phyloP scores from a whole-genome alignment of 306 rosid genomes.

The Gastrolobium bilobum region DNA sequence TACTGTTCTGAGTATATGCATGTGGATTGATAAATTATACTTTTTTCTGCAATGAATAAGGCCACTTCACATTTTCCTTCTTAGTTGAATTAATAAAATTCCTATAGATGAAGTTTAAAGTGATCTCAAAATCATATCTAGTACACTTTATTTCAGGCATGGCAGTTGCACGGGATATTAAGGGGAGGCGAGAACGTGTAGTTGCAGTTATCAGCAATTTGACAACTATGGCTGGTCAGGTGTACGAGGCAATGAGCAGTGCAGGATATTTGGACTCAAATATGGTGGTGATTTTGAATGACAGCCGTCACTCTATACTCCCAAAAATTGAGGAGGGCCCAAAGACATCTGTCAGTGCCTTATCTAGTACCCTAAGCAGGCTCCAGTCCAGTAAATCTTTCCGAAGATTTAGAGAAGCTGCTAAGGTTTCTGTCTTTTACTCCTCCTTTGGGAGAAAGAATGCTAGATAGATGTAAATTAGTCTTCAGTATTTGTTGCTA shows the following conservation, averaged over 20 bases:
- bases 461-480: slow-evolving; percentile 26
- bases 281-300: slow-evolving; percentile 91
- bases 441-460: slow-evolving; percentile 37
- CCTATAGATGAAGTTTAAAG: slow-evolving; percentile 24
- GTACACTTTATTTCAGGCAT: slow-evolving; percentile 67
- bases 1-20: slow-evolving; percentile 13
- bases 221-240: slow-evolving; percentile 93
- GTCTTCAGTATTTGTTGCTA: slow-evolving; percentile 28
- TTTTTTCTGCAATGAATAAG: slow-evolving; percentile 19
- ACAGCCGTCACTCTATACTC: slow-evolving; percentile 83
- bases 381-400: slow-evolving; percentile 94
- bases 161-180: slow-evolving; percentile 94
- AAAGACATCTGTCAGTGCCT: slow-evolving; percentile 74
- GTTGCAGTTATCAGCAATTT: slow-evolving; percentile 85
- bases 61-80: slow-evolving; percentile 16
- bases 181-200: slow-evolving; percentile 82
- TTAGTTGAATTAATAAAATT: slow-evolving; percentile 16
- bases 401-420: slow-evolving; percentile 89
- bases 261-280: slow-evolving; percentile 92
- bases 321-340: slow-evolving; percentile 79
- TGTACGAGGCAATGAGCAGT: slow-evolving; percentile 91
- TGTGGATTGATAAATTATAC: slow-evolving; percentile 23
- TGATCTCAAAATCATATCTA: slow-evolving; percentile 19
- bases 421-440: slow-evolving; percentile 69
- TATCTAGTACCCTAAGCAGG: slow-evolving; percentile 90